These are phyloP conservation scores for Zostera marina DNA, from an alignment of 116 monocot species.

Conservation along the genomic window DNA sequence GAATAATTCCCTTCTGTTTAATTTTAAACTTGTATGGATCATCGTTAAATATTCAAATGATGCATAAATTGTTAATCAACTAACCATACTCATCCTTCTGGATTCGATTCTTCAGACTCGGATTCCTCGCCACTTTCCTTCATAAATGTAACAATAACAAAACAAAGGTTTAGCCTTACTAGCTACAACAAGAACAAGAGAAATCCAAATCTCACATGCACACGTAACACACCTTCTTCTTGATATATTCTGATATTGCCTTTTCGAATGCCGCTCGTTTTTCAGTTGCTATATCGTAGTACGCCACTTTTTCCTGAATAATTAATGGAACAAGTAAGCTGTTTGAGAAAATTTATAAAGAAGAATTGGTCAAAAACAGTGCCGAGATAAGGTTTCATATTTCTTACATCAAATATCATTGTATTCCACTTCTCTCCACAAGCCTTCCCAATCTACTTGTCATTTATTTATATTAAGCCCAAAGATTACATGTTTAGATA, in stretches of 20 bases:
- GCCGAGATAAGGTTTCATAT: background rate
- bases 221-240: constrained; percentile 37
- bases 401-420: constrained; percentile 65
- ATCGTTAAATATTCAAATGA: too few species aligned
- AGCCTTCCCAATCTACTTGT: constrained; percentile 90
- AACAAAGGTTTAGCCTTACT: too few species aligned
- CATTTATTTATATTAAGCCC: background rate
- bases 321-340: background rate
- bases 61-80: too few species aligned
- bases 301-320: constrained; percentile 67
- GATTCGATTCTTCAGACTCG: too few species aligned
- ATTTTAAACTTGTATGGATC: too few species aligned
- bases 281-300: constrained; percentile 85
- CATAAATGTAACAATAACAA: too few species aligned
- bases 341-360: background rate
- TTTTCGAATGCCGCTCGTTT: constrained; percentile 80
- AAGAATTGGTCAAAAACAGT: background rate
- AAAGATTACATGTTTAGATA: background rate
- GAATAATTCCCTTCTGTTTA: too few species aligned
- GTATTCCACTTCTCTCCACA: constrained; percentile 97
- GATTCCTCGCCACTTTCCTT: too few species aligned
- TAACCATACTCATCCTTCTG: too few species aligned
- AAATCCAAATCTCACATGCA: too few species aligned
- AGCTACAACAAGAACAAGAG: too few species aligned
- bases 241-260: constrained; percentile 53